Percentiles rank a stretch among this genome's conserved stretches.
phyloP scores from a whole-genome alignment of 768 basidiomycete genomes.

The Podaxis carcinomalis region DNA sequence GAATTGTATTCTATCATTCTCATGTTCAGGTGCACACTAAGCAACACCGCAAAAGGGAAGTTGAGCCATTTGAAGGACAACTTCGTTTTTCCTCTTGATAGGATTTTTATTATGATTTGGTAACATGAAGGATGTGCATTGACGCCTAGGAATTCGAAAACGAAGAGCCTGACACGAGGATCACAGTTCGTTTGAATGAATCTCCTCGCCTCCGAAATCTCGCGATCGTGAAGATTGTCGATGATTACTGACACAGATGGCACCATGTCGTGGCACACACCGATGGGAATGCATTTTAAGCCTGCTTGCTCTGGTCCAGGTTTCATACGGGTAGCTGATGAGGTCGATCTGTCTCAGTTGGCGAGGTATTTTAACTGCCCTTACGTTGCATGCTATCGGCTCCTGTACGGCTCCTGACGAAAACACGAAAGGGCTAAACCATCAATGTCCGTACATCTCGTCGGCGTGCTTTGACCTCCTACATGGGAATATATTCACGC shows the following conservation, averaged over 20 bases:
- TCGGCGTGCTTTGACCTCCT: neutral
- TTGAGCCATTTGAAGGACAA: neutral
- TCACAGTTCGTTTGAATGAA: neutral
- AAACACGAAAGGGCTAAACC: neutral
- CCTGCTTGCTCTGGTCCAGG: neutral
- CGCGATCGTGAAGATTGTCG: neutral
- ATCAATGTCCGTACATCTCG: neutral
- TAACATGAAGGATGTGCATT: neutral
- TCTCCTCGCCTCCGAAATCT: neutral
- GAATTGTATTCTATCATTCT: neutral
- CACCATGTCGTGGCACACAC: neutral
- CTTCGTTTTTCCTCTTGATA: neutral
- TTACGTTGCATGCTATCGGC: constrained; percentile 2
- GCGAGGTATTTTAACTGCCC: neutral
- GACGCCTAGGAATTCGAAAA: neutral
- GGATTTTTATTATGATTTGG: neutral
- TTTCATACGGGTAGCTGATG: neutral
- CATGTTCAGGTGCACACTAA: constrained; percentile 1
- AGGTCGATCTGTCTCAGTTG: neutral
- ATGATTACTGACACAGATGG: neutral
- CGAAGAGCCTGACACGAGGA: neutral
- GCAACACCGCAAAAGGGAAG: neutral
- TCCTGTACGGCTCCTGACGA: neutral
- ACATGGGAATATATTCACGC: neutral
- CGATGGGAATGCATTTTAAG: neutral